Evolutionary conservation across 768 basidiomycete species (phyloP).

Genomic region (Phanerodontia chrysosporium): DNA sequence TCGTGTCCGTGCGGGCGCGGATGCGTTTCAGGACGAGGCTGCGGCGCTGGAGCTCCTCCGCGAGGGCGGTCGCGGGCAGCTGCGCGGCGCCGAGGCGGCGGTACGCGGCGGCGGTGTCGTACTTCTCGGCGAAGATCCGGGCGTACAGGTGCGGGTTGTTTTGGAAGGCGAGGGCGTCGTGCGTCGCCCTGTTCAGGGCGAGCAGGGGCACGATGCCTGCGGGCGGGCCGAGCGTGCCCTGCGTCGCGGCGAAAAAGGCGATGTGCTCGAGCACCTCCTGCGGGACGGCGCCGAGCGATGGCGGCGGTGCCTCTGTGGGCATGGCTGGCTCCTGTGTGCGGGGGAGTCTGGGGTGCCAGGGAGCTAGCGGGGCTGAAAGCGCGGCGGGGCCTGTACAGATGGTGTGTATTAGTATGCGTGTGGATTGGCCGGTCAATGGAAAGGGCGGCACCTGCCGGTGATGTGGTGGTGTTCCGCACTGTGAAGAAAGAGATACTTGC

Average conservation of each 20-base stretch:
- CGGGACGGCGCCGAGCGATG: constrained; percentile 41
- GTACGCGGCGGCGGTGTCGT: constrained; percentile 51
- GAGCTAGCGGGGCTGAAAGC: neutral
- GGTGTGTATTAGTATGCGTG: neutral
- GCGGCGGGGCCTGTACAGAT: neutral
- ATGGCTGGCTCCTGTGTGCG: neutral
- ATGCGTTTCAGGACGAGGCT: constrained; percentile 56
- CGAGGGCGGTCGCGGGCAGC: constrained; percentile 40
- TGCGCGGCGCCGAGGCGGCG: constrained; percentile 44
- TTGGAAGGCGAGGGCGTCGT: constrained; percentile 45
- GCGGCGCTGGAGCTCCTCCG: constrained; percentile 62
- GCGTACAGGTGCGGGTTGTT: constrained; percentile 71
- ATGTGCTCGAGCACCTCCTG: constrained; percentile 79
- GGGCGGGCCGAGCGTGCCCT: constrained; percentile 56
- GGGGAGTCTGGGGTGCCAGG: neutral
- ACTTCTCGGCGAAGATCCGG: constrained; percentile 61
- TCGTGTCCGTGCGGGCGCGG: constrained; percentile 31
- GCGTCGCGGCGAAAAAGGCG: constrained; percentile 58
- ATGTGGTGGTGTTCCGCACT: neutral
- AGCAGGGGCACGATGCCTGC: constrained; percentile 54
- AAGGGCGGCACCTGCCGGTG: neutral
- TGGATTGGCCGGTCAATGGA: neutral
- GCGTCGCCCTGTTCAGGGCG: constrained; percentile 41
- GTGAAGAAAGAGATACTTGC: neutral
- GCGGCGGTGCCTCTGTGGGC: neutral